phyloP scores from a whole-genome alignment of 176 grass and related monocot species.

The Pharus latifolius region DNA sequence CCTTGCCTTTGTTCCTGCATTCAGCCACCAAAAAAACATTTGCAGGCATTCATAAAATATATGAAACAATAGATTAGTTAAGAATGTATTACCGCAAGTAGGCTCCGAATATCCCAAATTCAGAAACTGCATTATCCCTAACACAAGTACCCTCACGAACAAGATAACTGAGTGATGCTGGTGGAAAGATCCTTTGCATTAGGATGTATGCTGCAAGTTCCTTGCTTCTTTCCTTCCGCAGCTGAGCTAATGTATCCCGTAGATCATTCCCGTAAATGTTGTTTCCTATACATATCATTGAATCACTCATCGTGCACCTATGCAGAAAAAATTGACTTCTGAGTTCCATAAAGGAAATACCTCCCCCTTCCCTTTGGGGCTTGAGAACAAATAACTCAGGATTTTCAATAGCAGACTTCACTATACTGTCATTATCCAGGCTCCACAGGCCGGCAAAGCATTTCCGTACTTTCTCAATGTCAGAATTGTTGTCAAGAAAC shows the following conservation, averaged over 20 bases:
- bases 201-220: slow-evolving; percentile 56
- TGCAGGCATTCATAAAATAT: neutral
- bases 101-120: slow-evolving; percentile 53
- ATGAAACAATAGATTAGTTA: neutral
- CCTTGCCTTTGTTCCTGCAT: slow-evolving; percentile 50
- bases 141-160: slow-evolving; percentile 34
- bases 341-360: neutral
- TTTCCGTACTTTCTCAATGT: slow-evolving; percentile 35
- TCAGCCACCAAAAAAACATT: neutral
- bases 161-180: slow-evolving; percentile 34
- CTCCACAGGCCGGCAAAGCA: slow-evolving; percentile 66
- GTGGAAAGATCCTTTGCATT: slow-evolving; percentile 63
- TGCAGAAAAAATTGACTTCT: neutral
- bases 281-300: slow-evolving; percentile 23
- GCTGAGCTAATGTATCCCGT: slow-evolving; percentile 26
- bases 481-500: slow-evolving; percentile 31
- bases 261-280: slow-evolving; percentile 52
- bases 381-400: slow-evolving; percentile 63
- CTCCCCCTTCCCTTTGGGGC: slow-evolving; percentile 70
- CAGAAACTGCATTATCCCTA: slow-evolving; percentile 34
- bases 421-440: slow-evolving; percentile 30
- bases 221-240: slow-evolving; percentile 19
- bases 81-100: slow-evolving; percentile 31
- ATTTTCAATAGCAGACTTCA: slow-evolving; percentile 37
- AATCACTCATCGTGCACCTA: neutral